Conservation (phyloP, 2,329 filamentous ascomycete species). For the Phialophora verrucosa region DNA sequence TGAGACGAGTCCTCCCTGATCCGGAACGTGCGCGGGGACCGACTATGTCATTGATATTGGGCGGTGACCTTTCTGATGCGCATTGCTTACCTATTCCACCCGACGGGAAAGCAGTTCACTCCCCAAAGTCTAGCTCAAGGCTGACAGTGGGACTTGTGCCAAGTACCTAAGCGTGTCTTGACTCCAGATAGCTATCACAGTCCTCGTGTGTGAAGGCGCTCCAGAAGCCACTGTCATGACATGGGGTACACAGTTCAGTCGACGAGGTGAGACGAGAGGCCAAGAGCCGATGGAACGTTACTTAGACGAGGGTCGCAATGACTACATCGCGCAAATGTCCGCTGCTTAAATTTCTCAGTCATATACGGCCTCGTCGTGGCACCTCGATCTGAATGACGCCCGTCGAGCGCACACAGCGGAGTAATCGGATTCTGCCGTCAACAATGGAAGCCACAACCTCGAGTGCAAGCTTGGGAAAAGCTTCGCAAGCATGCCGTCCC, state of each 20-base stretch:
- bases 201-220: neutral
- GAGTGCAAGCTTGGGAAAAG: neutral
- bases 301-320: neutral
- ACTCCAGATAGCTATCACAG: neutral
- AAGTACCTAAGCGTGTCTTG: neutral
- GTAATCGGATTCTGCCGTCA: neutral
- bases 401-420: neutral
- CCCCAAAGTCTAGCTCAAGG: neutral
- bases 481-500: conserved; percentile 20
- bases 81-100: neutral
- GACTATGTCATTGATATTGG: neutral
- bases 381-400: neutral
- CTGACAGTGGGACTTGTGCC: neutral
- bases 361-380: neutral
- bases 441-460: neutral
- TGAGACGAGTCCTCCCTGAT: neutral
- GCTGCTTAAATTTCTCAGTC: neutral
- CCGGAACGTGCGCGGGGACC: neutral
- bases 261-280: neutral
- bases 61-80: neutral
- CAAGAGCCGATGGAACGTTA: neutral
- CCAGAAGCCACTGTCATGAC: neutral
- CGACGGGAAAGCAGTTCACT: neutral
- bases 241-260: neutral
- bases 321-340: neutral